phyloP scores from a whole-genome alignment of 2,329 filamentous ascomycete genomes.

The Penicillium sp. region DNA sequence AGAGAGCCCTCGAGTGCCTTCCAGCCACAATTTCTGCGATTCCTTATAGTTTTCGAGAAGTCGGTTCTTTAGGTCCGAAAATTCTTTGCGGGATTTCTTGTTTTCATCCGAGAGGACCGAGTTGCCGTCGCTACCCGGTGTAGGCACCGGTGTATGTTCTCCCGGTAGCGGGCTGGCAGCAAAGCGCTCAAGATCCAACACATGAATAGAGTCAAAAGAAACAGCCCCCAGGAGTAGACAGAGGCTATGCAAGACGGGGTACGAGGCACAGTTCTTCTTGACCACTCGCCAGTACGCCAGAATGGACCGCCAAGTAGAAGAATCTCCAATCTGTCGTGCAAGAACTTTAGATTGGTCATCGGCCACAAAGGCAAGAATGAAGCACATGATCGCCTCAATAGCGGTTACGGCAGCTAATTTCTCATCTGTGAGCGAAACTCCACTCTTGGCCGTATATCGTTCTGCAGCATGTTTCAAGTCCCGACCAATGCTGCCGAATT shows the following conservation, averaged over 20 bases:
- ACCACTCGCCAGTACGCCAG: conserved; percentile 49
- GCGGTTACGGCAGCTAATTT: conserved; percentile 41
- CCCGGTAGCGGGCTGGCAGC: conserved; percentile 40
- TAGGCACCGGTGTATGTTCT: conserved; percentile 41
- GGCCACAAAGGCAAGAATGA: conserved; percentile 47
- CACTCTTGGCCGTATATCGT: conserved; percentile 33
- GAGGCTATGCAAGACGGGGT: conserved; percentile 45
- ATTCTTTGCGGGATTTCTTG: conserved; percentile 38
- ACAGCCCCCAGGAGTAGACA: conserved; percentile 47
- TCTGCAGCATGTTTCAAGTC: conserved; percentile 48
- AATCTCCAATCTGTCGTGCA: conserved; percentile 39
- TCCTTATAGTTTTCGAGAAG: conserved; percentile 43
- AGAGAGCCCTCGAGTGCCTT: conserved; percentile 42
- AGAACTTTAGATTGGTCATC: conserved; percentile 41
- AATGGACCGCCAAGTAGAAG: conserved; percentile 47
- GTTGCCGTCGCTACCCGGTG: conserved; percentile 45
- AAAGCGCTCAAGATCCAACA: conserved; percentile 46
- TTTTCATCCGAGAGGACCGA: conserved; percentile 38
- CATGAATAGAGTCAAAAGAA: conserved; percentile 46
- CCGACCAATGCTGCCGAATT: conserved; percentile 44
- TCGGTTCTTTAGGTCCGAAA: conserved; percentile 40
- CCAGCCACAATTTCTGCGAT: conserved; percentile 45
- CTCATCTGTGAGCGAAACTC: conserved; percentile 30
- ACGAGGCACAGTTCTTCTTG: conserved; percentile 37
- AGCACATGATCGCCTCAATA: conserved; percentile 48